A percentile compares a stretch with the other conserved stretches of the same genome.
Evolutionary conservation across 768 basidiomycete species (phyloP).

Genomic region (Udeniomyces megalosporus): DNA sequence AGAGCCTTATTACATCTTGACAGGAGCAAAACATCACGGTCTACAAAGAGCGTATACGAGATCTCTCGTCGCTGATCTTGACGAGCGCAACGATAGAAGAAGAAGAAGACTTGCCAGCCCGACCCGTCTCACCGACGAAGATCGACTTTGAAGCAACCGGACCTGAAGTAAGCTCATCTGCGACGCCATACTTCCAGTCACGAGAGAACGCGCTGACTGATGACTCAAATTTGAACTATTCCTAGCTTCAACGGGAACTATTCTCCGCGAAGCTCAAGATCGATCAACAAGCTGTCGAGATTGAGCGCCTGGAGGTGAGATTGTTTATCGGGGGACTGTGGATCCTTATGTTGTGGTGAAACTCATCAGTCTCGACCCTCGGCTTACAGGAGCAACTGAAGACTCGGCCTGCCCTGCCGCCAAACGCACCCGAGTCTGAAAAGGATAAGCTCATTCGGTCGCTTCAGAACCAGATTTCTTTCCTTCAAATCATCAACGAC

Average conservation of each 20-base stretch:
- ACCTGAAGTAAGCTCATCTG: conserved; percentile 10
- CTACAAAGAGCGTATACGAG: conserved; percentile 23
- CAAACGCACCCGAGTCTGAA: conserved; percentile 49
- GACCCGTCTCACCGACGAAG: conserved; percentile 69
- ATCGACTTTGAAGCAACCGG: conserved; percentile 37
- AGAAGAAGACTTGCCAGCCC: conserved; percentile 31
- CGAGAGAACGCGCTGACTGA: no score
- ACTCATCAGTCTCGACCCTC: no score
- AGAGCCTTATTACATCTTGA: not conserved
- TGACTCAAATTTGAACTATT: not conserved
- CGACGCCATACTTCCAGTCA: no score
- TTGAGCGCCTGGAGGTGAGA: conserved; percentile 59
- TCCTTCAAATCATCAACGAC: conserved; percentile 8
- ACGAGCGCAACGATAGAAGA: conserved; percentile 58
- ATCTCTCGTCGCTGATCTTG: conserved; percentile 28
- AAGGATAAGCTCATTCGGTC: conserved; percentile 41
- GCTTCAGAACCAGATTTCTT: conserved; percentile 3
- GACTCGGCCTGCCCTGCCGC: conserved; percentile 49
- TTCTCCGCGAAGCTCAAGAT: conserved; percentile 59
- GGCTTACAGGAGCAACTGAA: conserved; percentile 39
- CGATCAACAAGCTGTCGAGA: conserved; percentile 65
- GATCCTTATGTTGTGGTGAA: no score
- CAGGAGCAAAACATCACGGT: conserved; percentile 16
- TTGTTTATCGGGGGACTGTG: no score
- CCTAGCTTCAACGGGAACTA: conserved; percentile 71